Base-by-base conservation (phyloP, 163 green algal genomes). In the Picocystis sp. region DNA sequence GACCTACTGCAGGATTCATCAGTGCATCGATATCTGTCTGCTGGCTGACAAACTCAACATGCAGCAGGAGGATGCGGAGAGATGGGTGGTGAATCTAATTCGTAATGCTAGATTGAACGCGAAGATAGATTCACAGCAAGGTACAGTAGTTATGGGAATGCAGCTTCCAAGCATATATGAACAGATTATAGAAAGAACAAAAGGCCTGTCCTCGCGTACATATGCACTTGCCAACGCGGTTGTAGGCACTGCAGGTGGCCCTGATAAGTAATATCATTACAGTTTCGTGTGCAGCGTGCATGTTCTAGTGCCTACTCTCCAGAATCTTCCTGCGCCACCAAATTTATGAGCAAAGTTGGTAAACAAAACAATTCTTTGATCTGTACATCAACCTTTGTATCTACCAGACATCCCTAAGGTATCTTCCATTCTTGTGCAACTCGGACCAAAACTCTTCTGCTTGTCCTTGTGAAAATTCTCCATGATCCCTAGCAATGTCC, bases 61-160 rank as follows among this genome's bases (percentile, higher is more conserved):
- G 86, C 82, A 87, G 54, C 65, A 83, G 52, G 78, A 93, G 50
- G 74, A 67, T 0, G 91, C 89, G 3, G 90, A 98, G 76, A 89
- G 84, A 58, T 98, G 90, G 90, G 93, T 98, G 49, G 78, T 91
- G 42, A 92, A 93, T 69, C 74, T 97, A 29, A 94, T 98, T 70
- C 72, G 86, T 22, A 85, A 81, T 52, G 82, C 84, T 3, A 75
- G 84, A 44, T 79, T 97, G 8, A 89, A 97, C 55, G 90, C 90
- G 24, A 93, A 92, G 72, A 95, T 98, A 45, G 90, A 98, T 69
- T 78, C 67, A 42, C 74, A 93, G 56, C 72, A 74, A 14, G 83
- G 87, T 43, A 95, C 84, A 2, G 84, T 98, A 17, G 79, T 96
- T 1, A 98, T 98, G 84, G 74, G 79, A 55, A 77, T 67, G 53